Conservation (phyloP, 345 rosid genomes). For the Eucalyptus pauciflora region DNA sequence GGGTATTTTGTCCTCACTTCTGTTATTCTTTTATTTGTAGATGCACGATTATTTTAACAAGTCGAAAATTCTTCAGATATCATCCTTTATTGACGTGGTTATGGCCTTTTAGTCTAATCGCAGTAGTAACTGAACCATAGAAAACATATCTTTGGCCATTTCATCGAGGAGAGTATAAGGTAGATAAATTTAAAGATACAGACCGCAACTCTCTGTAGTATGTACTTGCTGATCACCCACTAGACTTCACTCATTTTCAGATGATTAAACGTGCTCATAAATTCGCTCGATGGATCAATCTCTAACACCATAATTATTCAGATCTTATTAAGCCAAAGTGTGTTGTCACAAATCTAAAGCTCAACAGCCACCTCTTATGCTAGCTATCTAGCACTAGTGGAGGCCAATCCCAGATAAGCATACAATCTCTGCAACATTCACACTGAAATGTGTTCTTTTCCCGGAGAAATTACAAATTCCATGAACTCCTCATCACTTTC, state of each 20-base stretch:
- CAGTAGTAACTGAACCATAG: background rate
- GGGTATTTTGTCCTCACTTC: background rate
- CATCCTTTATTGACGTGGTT: background rate
- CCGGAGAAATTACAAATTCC: background rate
- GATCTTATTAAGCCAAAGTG: background rate
- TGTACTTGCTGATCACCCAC: background rate
- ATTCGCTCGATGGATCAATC: background rate
- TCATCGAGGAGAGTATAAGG: background rate
- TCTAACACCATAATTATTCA: background rate
- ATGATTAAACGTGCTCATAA: background rate
- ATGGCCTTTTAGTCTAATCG: background rate
- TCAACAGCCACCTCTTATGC: background rate
- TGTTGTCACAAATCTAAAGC: background rate
- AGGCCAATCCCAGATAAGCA: background rate
- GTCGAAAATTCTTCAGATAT: background rate
- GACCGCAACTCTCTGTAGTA: background rate
- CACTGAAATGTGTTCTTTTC: background rate
- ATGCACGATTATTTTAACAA: background rate
- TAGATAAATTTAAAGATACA: background rate
- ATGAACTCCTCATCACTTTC: constrained; percentile 6
- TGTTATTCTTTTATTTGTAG: background rate
- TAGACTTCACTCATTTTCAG: background rate
- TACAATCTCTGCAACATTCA: background rate
- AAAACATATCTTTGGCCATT: background rate
- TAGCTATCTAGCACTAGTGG: background rate